Evolutionary conservation across 257 asterid species (phyloP).

Genomic region (Solanum pennellii): DNA sequence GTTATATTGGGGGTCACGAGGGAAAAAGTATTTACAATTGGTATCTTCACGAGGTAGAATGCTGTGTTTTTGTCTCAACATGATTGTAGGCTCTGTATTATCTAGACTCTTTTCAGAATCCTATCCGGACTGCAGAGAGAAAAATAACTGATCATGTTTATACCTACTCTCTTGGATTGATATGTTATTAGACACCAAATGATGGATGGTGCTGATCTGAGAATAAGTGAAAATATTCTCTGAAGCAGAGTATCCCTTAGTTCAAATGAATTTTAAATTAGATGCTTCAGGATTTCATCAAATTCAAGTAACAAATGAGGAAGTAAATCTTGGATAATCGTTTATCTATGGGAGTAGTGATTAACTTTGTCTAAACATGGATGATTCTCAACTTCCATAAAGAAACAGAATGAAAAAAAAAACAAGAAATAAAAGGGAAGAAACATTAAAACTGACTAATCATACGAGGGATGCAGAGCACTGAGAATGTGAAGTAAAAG

Average conservation of each 20-base stretch:
- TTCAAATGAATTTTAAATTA: neutral
- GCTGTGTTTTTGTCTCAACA: neutral
- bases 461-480: neutral
- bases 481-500: neutral
- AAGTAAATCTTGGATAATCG: neutral
- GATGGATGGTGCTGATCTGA: neutral
- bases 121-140: neutral
- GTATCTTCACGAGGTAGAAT: constrained; percentile 77
- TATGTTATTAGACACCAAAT: neutral
- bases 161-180: neutral
- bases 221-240: neutral
- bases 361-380: neutral
- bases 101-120: neutral
- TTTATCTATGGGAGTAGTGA: neutral
- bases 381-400: neutral
- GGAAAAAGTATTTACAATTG: constrained; percentile 83
- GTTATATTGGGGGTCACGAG: constrained; percentile 96
- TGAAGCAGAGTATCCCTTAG: neutral
- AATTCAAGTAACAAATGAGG: neutral
- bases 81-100: neutral
- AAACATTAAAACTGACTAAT: neutral
- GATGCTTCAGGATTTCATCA: neutral
- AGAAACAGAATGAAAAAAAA: neutral
- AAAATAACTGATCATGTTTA: neutral
- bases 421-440: neutral